Percentiles rank a stretch among this genome's conserved stretches.
phyloP scores from a whole-genome alignment of 2,329 filamentous ascomycete species.

The Fusarium bulbicola region DNA sequence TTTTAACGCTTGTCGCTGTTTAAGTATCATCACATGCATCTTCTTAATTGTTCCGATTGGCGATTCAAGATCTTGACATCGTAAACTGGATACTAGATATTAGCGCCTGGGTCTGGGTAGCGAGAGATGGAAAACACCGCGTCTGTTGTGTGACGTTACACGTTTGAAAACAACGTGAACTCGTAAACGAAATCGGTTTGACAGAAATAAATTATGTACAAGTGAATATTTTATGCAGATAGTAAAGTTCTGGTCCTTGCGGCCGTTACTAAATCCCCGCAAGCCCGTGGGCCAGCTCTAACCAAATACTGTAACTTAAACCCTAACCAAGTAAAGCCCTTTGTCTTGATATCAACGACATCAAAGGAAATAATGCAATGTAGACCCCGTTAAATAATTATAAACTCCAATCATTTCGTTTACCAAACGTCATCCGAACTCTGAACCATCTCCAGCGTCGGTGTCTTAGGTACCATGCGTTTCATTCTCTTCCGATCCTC shows the following conservation, averaged over 20 bases:
- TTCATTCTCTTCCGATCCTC: conserved; percentile 75
- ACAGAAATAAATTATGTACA: conserved; percentile 11
- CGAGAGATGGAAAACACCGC: background rate
- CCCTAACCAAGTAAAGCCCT: conserved; percentile 17
- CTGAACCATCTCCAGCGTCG: conserved; percentile 69
- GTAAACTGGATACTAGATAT: background rate
- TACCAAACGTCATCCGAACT: conserved; percentile 73
- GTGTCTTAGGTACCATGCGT: conserved; percentile 70
- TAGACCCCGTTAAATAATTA: conserved; percentile 7
- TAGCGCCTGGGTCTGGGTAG: background rate
- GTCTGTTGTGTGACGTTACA: background rate
- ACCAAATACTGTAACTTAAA: background rate
- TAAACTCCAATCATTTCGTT: conserved; percentile 27
- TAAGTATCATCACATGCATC: conserved; percentile 7
- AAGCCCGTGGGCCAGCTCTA: conserved; percentile 14
- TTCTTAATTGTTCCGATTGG: conserved; percentile 18
- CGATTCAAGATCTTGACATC: conserved; percentile 12
- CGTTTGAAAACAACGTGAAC: background rate
- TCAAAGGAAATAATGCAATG: conserved; percentile 39
- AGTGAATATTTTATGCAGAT: conserved; percentile 17
- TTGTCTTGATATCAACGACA: conserved; percentile 31
- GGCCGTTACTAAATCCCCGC: conserved; percentile 14
- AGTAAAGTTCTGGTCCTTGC: conserved; percentile 17
- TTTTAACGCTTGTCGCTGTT: conserved; percentile 8
- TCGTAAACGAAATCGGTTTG: background rate